Percentiles rank a stretch among this genome's conserved stretches.
phyloP scores from a whole-genome alignment of 495 filamentous ascomycete genomes.

The Penicillium coprophilum region DNA sequence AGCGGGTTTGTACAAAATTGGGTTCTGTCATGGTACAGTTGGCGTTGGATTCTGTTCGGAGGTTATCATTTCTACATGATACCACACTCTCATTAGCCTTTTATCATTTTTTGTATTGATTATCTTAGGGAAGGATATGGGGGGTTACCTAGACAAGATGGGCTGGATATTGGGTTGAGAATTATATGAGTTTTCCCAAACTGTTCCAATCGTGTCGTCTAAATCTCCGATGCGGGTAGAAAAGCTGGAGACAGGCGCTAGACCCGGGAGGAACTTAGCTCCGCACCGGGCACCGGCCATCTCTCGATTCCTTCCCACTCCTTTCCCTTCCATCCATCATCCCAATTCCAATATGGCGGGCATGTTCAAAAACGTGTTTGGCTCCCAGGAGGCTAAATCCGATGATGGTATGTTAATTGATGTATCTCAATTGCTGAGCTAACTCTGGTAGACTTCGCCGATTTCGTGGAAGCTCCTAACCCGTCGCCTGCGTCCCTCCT shows the following conservation, averaged over 20 bases:
- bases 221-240: constrained; percentile 7
- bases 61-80: constrained; percentile 26
- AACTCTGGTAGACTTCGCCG: constrained; percentile 64
- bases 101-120: constrained; percentile 20
- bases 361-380: constrained; percentile 66
- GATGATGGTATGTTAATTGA: constrained; percentile 59
- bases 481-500: constrained; percentile 57
- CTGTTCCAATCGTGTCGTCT: neutral
- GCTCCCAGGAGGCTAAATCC: constrained; percentile 52
- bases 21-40: constrained; percentile 15
- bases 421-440: constrained; percentile 15
- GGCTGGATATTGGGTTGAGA: constrained; percentile 9
- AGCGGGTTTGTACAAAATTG: constrained; percentile 34
- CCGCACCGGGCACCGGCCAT: constrained; percentile 19
- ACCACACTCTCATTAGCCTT: constrained; percentile 28
- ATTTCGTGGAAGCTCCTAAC: constrained; percentile 69
- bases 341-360: constrained; percentile 56
- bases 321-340: constrained; percentile 29
- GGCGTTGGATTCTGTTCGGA: constrained; percentile 22
- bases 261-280: constrained; percentile 29
- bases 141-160: constrained; percentile 3
- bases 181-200: neutral
- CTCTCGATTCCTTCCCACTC: constrained; percentile 31
- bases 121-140: constrained; percentile 1
- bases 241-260: constrained; percentile 32